Base-by-base conservation (phyloP, 176 grass and related monocot genomes). In the Triticum dicoccoides region DNA sequence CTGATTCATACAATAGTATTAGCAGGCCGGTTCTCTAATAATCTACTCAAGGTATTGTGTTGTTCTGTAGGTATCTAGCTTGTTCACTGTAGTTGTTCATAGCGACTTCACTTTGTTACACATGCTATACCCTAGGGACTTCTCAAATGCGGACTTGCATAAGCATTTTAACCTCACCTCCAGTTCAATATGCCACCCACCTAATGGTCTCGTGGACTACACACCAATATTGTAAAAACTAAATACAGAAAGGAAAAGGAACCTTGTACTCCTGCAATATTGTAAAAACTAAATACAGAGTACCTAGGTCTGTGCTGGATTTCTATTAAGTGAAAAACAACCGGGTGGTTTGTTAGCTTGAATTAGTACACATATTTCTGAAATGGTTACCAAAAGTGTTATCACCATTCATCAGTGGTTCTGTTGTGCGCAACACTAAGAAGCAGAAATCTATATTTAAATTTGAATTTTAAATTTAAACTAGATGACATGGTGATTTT, bases 361-460 rank as follows among this genome's bases (percentile, higher is more conserved):
- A 45, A 14, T 78, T 65, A 56, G 44, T 44, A 78, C 45, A 47
- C 5, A 69, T 61, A 25, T 25, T 73, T 21, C 9, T 12, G 30
- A 62, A 71, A 59, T 42, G 39, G 27, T 59, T 83, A 67, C 15
- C n/a, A 24, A 58, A 58, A 9, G 21, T 68, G 61, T n/a, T 54
- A 42, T 39, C 15, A 27, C 14, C 49, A 2, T 8, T 25, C 38
- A 67, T 17, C 38, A 5, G 24, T 86, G 65, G 20, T 83, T 72
- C 12, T 8, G 15, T 81, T 75, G 23, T 45, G n/a, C 34, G 15
- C 65, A 82, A 17, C 37, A 2, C 25, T 69, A 21, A 3, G 65
- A 88, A 84, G 64, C 39, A 84, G 30, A 84, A 51, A 79, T 27
- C 33, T 23, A 5, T 56, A 81, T 30, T 58, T 66, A n/a, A 39